Conservation (phyloP, 2,329 filamentous ascomycete genomes). For the Phyllosticta citribraziliensis region DNA sequence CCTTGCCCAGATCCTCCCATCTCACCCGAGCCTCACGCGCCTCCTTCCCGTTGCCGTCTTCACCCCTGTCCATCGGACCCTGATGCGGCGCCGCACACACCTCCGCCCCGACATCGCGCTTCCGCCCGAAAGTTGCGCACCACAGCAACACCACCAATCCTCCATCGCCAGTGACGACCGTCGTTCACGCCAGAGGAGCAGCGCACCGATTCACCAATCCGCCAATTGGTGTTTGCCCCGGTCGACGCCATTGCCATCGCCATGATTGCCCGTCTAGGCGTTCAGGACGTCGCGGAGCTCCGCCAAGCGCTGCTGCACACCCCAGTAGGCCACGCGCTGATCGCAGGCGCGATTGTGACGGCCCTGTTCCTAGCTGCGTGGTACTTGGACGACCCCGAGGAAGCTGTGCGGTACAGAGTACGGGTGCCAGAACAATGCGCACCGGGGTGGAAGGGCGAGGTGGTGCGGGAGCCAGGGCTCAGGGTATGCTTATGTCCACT, state of each 20-base stretch:
- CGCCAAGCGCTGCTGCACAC: neutral
- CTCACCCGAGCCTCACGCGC: neutral
- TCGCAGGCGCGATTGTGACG: neutral
- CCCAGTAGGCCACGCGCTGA: neutral
- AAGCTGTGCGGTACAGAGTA: conserved; percentile 50
- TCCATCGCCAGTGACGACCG: neutral
- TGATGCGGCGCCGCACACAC: neutral
- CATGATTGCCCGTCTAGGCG: neutral
- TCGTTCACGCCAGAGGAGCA: neutral
- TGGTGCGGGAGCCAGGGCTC: conserved; percentile 51
- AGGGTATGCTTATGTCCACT: conserved; percentile 36
- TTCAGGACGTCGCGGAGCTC: neutral
- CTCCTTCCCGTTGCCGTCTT: neutral
- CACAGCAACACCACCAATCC: neutral
- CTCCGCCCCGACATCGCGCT: neutral
- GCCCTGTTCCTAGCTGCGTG: conserved; percentile 2
- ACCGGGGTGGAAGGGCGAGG: conserved; percentile 42
- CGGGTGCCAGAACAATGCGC: conserved; percentile 52
- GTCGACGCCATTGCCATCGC: neutral
- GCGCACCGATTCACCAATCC: neutral
- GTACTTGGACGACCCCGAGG: conserved; percentile 21
- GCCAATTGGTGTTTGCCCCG: neutral
- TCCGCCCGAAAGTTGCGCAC: neutral
- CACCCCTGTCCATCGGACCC: neutral
- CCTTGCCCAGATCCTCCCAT: neutral